Evolutionary conservation across 129 eudicot genomes (phyloP).

Genomic region (Flaveria robusta): DNA sequence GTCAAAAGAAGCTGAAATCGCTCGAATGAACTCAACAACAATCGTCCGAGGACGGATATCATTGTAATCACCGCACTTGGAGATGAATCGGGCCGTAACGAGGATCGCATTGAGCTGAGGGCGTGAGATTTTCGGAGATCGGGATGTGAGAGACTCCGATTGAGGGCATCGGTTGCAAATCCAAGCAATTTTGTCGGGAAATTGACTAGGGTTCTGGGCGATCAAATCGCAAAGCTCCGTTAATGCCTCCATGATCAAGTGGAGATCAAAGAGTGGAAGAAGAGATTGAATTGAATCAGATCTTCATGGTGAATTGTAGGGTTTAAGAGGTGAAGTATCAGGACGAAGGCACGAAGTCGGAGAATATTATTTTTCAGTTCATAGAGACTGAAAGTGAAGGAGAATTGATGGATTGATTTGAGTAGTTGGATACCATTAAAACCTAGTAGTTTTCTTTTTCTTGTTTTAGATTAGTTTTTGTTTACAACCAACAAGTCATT

Average conservation of each 20-base stretch:
- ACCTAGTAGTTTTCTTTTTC: too few species aligned
- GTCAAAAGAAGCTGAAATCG: conserved; percentile 58
- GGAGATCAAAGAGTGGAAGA: conserved; percentile 15
- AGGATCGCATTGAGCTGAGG: conserved; percentile 87
- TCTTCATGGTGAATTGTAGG: conserved; percentile 29
- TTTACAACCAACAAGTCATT: too few species aligned
- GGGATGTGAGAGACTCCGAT: conserved; percentile 48
- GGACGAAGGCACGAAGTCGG: conserved; percentile 15
- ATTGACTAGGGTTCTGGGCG: conserved; percentile 65
- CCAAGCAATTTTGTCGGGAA: conserved; percentile 72
- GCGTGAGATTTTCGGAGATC: conserved; percentile 73
- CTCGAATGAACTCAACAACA: conserved; percentile 55
- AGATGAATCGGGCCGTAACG: conserved; percentile 64
- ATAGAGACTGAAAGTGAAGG: conserved; percentile 7
- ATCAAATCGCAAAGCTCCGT: conserved; percentile 88
- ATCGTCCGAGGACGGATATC: conserved; percentile 48
- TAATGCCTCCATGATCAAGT: conserved; percentile 67
- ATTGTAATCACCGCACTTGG: conserved; percentile 51
- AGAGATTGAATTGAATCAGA: background rate
- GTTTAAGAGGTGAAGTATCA: background rate
- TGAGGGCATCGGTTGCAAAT: conserved; percentile 82
- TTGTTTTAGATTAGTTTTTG: too few species aligned
- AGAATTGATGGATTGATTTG: too few species aligned
- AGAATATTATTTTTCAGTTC: background rate
- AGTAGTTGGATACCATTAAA: background rate